phyloP scores from a whole-genome alignment of 73 alveolate species.

The Durusdinium trenchii region DNA sequence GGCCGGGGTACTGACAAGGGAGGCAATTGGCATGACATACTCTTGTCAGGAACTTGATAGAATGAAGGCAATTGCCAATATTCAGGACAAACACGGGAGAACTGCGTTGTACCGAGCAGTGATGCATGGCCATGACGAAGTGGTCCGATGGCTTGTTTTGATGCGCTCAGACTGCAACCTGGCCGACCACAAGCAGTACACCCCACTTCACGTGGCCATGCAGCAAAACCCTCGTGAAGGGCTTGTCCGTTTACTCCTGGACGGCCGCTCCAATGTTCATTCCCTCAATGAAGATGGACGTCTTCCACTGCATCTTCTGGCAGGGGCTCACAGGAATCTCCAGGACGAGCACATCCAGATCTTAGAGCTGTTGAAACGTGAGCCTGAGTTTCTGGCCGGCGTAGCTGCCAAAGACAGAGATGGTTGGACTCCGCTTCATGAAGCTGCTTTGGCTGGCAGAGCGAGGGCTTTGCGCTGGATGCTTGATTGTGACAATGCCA shows the following conservation, averaged over 20 bases:
- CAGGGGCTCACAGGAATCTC: neutral
- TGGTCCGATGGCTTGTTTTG: constrained; percentile 37
- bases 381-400: neutral
- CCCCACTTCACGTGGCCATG: constrained; percentile 29
- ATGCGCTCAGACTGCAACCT: constrained; percentile 54
- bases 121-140: constrained; percentile 49
- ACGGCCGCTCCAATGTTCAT: neutral
- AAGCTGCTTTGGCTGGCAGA: constrained; percentile 26
- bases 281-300: constrained; percentile 31
- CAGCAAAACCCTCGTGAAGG: neutral
- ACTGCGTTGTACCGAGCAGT: constrained; percentile 66
- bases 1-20: constrained; percentile 18
- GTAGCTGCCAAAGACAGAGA: constrained; percentile 13
- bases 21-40: neutral
- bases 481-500: neutral
- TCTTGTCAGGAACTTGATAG: neutral
- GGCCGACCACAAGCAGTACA: neutral
- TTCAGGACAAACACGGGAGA: constrained; percentile 41
- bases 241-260: constrained; percentile 15
- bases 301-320: constrained; percentile 39
- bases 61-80: neutral
- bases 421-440: constrained; percentile 50
- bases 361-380: neutral
- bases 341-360: neutral
- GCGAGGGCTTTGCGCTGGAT: neutral